phyloP scores from a whole-genome alignment of 306 rosid genomes.

The Rubus parviflorus region DNA sequence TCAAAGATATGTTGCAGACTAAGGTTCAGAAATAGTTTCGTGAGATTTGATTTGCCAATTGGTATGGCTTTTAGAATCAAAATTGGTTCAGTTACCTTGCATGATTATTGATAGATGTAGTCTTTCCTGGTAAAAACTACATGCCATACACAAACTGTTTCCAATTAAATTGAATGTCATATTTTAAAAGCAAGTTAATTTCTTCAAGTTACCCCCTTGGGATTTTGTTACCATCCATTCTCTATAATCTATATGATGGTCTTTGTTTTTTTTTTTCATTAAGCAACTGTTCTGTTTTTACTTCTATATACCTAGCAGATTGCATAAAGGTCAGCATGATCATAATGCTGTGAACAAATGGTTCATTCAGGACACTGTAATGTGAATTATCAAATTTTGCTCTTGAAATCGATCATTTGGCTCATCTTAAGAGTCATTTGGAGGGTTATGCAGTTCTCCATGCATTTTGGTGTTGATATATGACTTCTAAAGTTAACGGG shows the following conservation, averaged over 20 bases:
- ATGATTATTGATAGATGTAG: background rate
- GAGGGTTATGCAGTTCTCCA: background rate
- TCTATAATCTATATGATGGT: background rate
- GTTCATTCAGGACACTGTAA: no score
- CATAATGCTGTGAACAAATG: no score
- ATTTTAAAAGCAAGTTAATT: background rate
- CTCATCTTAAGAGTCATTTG: background rate
- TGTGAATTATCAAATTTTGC: background rate
- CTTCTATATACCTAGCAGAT: no score
- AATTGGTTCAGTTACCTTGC: background rate
- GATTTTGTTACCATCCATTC: background rate
- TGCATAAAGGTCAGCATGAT: background rate
- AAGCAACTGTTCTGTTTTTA: background rate
- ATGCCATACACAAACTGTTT: background rate
- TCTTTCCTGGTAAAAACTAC: background rate
- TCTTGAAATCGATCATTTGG: background rate
- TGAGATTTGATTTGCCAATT: background rate
- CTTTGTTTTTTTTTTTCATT: background rate
- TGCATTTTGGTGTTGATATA: background rate
- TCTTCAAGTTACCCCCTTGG: slow-evolving; percentile 1
- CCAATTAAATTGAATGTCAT: background rate
- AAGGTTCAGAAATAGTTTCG: background rate
- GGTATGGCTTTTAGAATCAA: background rate
- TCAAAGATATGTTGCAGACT: background rate
- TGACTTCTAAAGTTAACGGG: background rate